These are phyloP conservation scores for Polyporus tsugae DNA, from an alignment of 1,284 basidiomycete species.

Conservation along the genomic window DNA sequence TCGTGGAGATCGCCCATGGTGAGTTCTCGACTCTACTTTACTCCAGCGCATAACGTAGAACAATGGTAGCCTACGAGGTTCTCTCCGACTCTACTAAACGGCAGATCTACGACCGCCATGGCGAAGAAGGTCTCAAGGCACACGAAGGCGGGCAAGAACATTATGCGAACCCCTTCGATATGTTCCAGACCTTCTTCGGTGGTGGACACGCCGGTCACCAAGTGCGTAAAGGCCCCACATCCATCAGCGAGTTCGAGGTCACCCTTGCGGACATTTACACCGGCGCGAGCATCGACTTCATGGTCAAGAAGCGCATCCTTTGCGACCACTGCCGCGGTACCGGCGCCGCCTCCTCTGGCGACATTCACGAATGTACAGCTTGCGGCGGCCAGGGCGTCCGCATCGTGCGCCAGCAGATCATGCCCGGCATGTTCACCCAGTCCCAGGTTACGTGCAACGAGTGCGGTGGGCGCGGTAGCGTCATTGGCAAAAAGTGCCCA, in stretches of 20 bases:
- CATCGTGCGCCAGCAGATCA: constrained; percentile 90
- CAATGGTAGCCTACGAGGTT: constrained; percentile 85
- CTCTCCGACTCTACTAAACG: constrained; percentile 87
- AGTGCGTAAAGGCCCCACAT: constrained; percentile 83
- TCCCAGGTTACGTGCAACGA: constrained; percentile 81
- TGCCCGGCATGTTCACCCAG: constrained; percentile 94
- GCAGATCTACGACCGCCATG: constrained; percentile 90
- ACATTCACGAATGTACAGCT: constrained; percentile 83
- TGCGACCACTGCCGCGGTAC: constrained; percentile 94
- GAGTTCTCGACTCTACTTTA: constrained; percentile 33
- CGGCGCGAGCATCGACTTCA: constrained; percentile 87
- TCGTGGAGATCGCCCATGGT: constrained; percentile 92
- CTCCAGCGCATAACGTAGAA: background rate
- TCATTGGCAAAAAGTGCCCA: constrained; percentile 80
- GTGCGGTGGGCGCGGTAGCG: constrained; percentile 84
- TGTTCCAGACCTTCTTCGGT: constrained; percentile 93
- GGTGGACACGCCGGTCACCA: constrained; percentile 65
- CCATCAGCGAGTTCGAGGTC: constrained; percentile 89
- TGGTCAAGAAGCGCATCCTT: constrained; percentile 87
- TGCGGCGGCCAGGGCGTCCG: constrained; percentile 90
- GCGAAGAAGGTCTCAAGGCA: constrained; percentile 91
- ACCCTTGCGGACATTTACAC: constrained; percentile 86
- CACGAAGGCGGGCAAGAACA: constrained; percentile 80
- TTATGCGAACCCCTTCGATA: constrained; percentile 89
- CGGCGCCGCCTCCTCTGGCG: constrained; percentile 86